These are phyloP conservation scores for Pseudogymnoascus sp. DNA, from an alignment of 2,329 filamentous ascomycete genomes.

Conservation along the genomic window DNA sequence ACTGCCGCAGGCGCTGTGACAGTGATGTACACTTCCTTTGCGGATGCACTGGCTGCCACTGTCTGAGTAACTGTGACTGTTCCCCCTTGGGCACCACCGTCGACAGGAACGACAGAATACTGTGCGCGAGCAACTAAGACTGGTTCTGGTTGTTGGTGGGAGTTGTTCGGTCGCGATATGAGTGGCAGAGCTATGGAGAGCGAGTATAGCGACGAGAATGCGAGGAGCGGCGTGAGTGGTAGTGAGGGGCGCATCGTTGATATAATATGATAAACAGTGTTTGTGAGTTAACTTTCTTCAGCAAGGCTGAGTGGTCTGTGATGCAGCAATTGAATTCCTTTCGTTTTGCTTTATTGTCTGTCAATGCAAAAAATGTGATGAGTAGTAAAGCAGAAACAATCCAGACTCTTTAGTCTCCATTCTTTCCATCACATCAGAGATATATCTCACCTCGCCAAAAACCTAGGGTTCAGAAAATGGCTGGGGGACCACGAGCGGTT, in stretches of 20 bases:
- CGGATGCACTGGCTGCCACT: conserved; percentile 20
- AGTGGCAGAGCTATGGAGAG: background rate
- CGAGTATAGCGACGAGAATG: background rate
- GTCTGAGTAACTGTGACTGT: conserved; percentile 18
- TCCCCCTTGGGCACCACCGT: conserved; percentile 22
- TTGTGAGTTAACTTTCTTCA: background rate
- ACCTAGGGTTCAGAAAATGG: background rate
- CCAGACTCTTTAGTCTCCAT: conserved; percentile 3
- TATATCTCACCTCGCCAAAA: background rate
- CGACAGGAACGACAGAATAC: conserved; percentile 30
- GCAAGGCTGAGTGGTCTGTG: background rate
- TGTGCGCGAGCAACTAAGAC: conserved; percentile 20
- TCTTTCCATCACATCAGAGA: background rate
- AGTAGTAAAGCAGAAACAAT: background rate
- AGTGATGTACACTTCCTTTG: conserved; percentile 21
- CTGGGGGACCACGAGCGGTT: conserved; percentile 1
- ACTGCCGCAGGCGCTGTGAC: conserved; percentile 19
- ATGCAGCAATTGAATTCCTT: background rate
- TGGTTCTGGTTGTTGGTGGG: background rate
- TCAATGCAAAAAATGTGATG: conserved; percentile 3
- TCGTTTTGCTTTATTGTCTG: background rate
- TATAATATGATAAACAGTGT: background rate
- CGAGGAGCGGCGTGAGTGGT: background rate
- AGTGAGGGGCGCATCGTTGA: background rate
- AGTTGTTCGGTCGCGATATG: background rate